Percentiles rank a stretch among this genome's conserved stretches.
These are phyloP conservation scores for Erythrobasidium hasegawianum DNA, from an alignment of 1,284 basidiomycete species.

Conservation along the genomic window DNA sequence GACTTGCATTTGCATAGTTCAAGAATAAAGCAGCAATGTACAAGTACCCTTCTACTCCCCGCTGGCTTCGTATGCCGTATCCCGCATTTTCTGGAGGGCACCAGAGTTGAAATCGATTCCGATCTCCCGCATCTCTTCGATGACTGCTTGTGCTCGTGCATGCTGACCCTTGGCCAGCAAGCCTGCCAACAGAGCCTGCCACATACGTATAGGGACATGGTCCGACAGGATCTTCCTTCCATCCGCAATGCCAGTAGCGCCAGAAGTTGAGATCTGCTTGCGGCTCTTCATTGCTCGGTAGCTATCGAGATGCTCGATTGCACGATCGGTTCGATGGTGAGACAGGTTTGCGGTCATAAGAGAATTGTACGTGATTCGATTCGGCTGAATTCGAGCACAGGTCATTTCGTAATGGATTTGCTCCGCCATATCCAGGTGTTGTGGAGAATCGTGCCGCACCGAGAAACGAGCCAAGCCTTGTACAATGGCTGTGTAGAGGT, in stretches of 20 bases:
- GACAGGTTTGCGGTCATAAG: slow-evolving; percentile 31
- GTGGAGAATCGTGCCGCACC: background rate
- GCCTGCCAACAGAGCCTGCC: slow-evolving; percentile 26
- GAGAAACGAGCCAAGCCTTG: slow-evolving; percentile 21
- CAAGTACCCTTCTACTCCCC: no score
- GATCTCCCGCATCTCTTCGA: slow-evolving; percentile 24
- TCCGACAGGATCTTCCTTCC: background rate
- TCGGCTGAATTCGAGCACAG: slow-evolving; percentile 9
- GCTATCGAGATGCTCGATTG: slow-evolving; percentile 15
- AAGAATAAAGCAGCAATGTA: no score
- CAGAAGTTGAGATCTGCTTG: background rate
- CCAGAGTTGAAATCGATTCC: slow-evolving; percentile 11
- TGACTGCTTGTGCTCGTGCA: background rate
- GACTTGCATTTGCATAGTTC: no score
- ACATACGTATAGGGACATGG: slow-evolving; percentile 21
- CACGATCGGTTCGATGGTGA: background rate
- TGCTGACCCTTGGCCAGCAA: slow-evolving; percentile 15
- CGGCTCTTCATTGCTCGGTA: slow-evolving; percentile 15
- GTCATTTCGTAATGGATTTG: slow-evolving; percentile 21
- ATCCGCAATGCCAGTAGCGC: background rate
- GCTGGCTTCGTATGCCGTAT: background rate
- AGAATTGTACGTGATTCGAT: slow-evolving; percentile 29
- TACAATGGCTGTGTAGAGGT: slow-evolving; percentile 18
- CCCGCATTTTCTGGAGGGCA: slow-evolving; percentile 15
- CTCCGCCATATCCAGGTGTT: slow-evolving; percentile 17